Base-by-base conservation (phyloP, 164 flowering plant species). In the Kingdonia uniflora region DNA sequence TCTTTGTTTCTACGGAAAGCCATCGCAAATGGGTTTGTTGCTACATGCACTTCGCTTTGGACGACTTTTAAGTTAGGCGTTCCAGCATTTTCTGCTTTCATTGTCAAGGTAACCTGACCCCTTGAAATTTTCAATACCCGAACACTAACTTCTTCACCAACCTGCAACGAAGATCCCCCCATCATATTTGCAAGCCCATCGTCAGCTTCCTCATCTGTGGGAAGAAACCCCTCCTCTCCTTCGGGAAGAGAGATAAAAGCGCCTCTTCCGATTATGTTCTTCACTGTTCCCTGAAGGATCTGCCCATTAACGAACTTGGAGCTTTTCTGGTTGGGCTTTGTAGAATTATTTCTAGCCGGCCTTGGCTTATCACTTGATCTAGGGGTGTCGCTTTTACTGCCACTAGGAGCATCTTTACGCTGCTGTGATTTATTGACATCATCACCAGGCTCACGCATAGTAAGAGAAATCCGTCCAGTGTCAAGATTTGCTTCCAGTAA, bases 211-310 rank as follows among this genome's bases (percentile, higher is more conserved):
- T 92, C 99, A 11, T 92, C 67, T 14, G 59, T 29, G 5, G 99
- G 99, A 13, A 92, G 75, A 58, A 92, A 92, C 23, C 96, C 99
- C 72, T 88, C 99, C 59, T 82, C 99, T 1, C 83, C 96, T 25
- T 82, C 95, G 19, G 94, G 91, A 49, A 92, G 88, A 51, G 90
- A 70, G 55, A 92, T 76, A 48, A 85, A 87, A 70, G 96, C 82
- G 42, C 99, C 99, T 29, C 91, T 41, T 65, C 89, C 67, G 49
- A 64, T 69, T 51, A 80, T 40, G 61, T 84, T 85, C 71, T 92
- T 92, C n/a, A 92, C 98, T 6, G 79, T 84, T 11, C 99, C 99
- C 60, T 66, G 70, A 5, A 92, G 71, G 14, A 75, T 76, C 65
- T 92, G 94, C 22, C 94, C 99, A 57, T 68, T 74, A 26, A 71